phyloP scores from a whole-genome alignment of 768 basidiomycete species.

The Rhizopogon sp. region DNA sequence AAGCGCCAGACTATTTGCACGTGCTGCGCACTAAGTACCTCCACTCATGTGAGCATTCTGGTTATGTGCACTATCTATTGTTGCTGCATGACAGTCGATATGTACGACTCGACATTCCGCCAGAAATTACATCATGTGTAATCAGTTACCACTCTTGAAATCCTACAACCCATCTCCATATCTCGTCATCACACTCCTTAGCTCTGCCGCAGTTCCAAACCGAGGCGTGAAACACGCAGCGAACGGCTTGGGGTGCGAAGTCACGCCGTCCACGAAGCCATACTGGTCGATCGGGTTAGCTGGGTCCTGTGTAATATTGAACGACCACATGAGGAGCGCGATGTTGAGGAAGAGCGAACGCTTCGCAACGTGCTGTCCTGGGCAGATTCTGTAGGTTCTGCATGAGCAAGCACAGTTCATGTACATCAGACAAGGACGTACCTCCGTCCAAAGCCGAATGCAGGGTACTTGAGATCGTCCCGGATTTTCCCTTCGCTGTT shows the following conservation, averaged over 20 bases:
- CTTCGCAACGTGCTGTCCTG: slow-evolving; percentile 55
- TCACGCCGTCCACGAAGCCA: slow-evolving; percentile 60
- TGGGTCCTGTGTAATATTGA: slow-evolving; percentile 49
- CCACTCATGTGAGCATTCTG: too few species aligned
- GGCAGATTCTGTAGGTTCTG: slow-evolving; percentile 46
- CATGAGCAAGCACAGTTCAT: background rate
- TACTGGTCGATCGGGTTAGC: slow-evolving; percentile 51
- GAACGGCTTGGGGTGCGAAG: slow-evolving; percentile 62
- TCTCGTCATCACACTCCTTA: slow-evolving; percentile 22
- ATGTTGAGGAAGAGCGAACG: slow-evolving; percentile 65
- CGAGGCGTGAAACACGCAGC: slow-evolving; percentile 52
- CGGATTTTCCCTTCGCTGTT: slow-evolving; percentile 31
- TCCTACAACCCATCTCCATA: slow-evolving; percentile 16
- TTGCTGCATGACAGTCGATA: too few species aligned
- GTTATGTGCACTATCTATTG: too few species aligned
- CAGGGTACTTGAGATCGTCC: slow-evolving; percentile 48
- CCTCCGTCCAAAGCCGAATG: slow-evolving; percentile 54
- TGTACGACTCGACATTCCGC: too few species aligned
- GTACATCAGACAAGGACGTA: slow-evolving; percentile 2
- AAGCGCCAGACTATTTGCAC: too few species aligned
- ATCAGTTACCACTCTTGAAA: too few species aligned
- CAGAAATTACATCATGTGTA: too few species aligned
- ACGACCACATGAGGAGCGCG: slow-evolving; percentile 61
- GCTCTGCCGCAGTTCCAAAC: slow-evolving; percentile 14
- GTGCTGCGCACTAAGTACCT: too few species aligned